Base-by-base conservation (phyloP, 2,329 filamentous ascomycete genomes). In the Colletotrichum trifolii region DNA sequence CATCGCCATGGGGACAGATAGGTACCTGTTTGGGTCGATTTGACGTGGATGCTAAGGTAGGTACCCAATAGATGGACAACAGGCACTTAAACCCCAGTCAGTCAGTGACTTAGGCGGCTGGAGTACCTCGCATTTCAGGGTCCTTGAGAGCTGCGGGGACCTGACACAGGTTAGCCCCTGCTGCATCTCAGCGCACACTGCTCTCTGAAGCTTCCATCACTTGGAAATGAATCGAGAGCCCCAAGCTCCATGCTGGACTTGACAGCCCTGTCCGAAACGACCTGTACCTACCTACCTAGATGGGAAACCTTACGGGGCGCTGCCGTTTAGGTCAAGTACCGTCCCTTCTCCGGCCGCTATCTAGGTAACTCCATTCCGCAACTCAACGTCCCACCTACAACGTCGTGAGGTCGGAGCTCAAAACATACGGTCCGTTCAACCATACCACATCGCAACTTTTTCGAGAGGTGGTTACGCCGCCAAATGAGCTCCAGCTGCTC, bases 341-440 rank as follows among this genome's bases (percentile, higher is more conserved):
- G 50, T 65, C 42, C 53, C 33, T 46, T 40, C 40, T 45, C 58
- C 52, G 58, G 56, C 58, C 58, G 62, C 58, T 35, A 55, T 25
- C 25, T 25, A 25, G 25, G 25, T 4, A 25, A 25, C 25, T 13
- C 33, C 50, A 42, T 57, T 12, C 34, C 45, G 11, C 34, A 35
- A 15, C 58, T 53, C 35, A 15, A 15, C 42, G 42, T 25, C 25
- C 25, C 25, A 48, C 52, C 15, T 48, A 17, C 52, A 63, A 56
- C 13, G 46, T 53, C 48, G n/a, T 47, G 2, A 34, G 4, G 9
- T 36, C 34, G 25, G 25, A 25, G 25, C 25, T 25, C 25, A 25
- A 25, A 48, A 10, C 43, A 8, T 12, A 48, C 54, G 43, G 38
- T 15, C 12, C n/a, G 33, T 40, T 2, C 43, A 57, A 12, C 25